Base-by-base conservation (phyloP, 202 grass and related monocot genomes). In the Carex sylvatica region DNA sequence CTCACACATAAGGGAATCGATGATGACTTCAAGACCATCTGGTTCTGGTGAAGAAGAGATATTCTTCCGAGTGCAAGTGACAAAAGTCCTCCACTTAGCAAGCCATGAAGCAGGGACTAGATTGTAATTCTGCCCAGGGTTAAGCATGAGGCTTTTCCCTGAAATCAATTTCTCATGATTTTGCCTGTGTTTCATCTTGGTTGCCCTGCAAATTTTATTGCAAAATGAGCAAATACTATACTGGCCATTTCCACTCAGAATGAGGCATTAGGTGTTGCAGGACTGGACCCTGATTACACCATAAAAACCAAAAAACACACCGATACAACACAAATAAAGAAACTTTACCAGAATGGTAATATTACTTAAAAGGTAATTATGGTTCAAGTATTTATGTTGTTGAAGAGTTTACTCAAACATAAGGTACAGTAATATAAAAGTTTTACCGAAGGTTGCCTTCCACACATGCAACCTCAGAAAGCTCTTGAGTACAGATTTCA, bases 81-180 rank as follows among this genome's bases (percentile, higher is more conserved):
- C 70, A 87, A 95, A 99, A 84, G 92, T 59, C 89, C 85, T 93
- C 96, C 93, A 99, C 49, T 99, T 87, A 84, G 86, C 86, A 61
- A 99, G 76, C 96, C 96, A 99, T 66, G 89, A 89, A 42, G 93
- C 90, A 79, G 96, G 96, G 75, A 99, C 54, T 70, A 96, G 87
- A 80, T 85, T 95, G 80, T 96, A 99, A 56, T 92, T 99, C 87
- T 91, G 77, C 65, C 84, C 91, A 70, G 87, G 83, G 53, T 82
- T 33, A 86, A 99, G 91, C 83, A 76, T 18, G 61, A 89, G 80
- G 44, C 85, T 89, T 95, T 96, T 99, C 62, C 89, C 93, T 64
- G 86, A 87, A 75, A 85, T 79, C 83, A 99, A 89, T 80, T 96
- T 96, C 66, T 99, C 96, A 74, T 99, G 96, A 66, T 77, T 93